Evolutionary conservation across 1,284 basidiomycete species (phyloP).

Genomic region (Tetrapyrgos nigripes): DNA sequence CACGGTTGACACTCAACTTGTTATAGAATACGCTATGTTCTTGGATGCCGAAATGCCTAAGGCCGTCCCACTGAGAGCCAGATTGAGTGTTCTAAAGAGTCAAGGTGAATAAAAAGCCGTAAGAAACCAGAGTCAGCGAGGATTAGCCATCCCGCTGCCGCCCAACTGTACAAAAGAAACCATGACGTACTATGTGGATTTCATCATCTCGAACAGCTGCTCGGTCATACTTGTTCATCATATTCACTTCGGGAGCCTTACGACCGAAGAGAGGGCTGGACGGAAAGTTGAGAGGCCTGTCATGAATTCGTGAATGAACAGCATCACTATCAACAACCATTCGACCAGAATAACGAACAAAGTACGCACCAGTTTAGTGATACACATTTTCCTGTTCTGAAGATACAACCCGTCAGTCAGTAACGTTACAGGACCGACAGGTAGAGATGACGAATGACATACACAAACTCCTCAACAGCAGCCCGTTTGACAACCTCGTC

Average conservation of each 20-base stretch:
- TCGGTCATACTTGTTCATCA: conserved; percentile 35
- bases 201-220: conserved; percentile 59
- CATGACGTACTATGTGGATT: conserved; percentile 59
- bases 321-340: not conserved
- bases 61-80: conserved; percentile 78
- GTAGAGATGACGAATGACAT: conserved; percentile 3
- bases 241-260: conserved; percentile 57
- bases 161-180: not conserved
- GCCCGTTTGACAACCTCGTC: conserved; percentile 65
- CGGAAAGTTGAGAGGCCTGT: conserved; percentile 73
- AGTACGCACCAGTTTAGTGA: conserved; percentile 65
- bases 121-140: not conserved
- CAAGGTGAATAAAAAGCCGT: conserved; percentile 1
- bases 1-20: conserved; percentile 46
- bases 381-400: conserved; percentile 60
- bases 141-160: no score
- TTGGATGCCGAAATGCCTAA: conserved; percentile 64
- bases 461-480: conserved; percentile 64
- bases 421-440: conserved; percentile 13
- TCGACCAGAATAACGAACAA: not conserved
- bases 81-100: conserved; percentile 72
- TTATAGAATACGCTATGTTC: conserved; percentile 69
- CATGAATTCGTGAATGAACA: no score
- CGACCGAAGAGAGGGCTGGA: conserved; percentile 67
- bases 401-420: conserved; percentile 2